phyloP scores from a whole-genome alignment of 2,329 filamentous ascomycete genomes.

The Sporothrix schenckii region DNA sequence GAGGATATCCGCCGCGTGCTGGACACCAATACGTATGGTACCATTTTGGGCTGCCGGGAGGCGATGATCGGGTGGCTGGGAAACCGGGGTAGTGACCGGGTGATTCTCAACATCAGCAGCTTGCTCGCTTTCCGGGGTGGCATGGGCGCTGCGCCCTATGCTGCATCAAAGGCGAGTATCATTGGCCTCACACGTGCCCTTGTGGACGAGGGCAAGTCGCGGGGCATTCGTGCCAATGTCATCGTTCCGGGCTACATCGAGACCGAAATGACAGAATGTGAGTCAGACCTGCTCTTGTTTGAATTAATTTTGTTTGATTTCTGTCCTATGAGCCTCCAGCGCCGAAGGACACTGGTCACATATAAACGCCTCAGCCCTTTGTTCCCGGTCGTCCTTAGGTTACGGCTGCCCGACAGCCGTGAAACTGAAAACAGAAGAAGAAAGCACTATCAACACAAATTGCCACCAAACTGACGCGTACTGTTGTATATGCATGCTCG shows the following conservation, averaged over 20 bases:
- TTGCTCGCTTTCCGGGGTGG: constrained; percentile 71
- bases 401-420: constrained; percentile 3
- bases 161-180: constrained; percentile 79
- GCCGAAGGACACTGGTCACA: neutral
- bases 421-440: neutral
- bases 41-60: constrained; percentile 63
- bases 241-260: constrained; percentile 82
- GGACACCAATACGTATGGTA: constrained; percentile 69
- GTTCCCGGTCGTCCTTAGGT: neutral
- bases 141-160: constrained; percentile 70
- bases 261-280: constrained; percentile 77
- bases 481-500: neutral
- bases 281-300: constrained; percentile 37
- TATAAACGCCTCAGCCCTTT: constrained; percentile 4
- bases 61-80: constrained; percentile 41
- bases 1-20: constrained; percentile 61
- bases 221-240: constrained; percentile 73
- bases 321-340: neutral
- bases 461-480: neutral
- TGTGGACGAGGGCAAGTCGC: constrained; percentile 62
- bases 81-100: constrained; percentile 42
- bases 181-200: constrained; percentile 71
- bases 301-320: neutral
- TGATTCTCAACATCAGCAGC: constrained; percentile 81
- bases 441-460: constrained; percentile 14